Percentiles rank a stretch among this genome's conserved stretches.
Conservation (phyloP, 2,329 filamentous ascomycete genomes). For the Fusarium kyushuense region DNA sequence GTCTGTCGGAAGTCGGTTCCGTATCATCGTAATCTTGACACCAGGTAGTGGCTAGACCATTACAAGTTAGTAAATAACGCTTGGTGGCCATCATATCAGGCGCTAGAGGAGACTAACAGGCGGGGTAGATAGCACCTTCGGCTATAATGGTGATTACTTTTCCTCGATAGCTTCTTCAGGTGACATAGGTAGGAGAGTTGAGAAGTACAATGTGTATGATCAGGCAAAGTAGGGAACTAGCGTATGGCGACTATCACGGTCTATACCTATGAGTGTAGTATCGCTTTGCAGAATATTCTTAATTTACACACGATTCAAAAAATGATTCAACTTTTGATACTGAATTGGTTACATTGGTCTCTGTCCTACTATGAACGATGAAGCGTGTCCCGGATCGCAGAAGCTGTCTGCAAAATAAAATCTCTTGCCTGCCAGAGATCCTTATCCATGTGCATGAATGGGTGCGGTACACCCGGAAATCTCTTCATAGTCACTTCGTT, state of each 20-base stretch:
- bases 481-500: slow-evolving; percentile 60
- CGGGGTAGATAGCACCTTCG: slow-evolving; percentile 7
- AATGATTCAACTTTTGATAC: too few relatives aligned
- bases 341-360: background rate
- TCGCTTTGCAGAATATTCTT: too few relatives aligned
- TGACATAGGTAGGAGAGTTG: too few relatives aligned
- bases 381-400: slow-evolving; percentile 46
- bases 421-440: slow-evolving; percentile 53
- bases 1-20: slow-evolving; percentile 10
- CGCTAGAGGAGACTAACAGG: background rate
- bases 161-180: too few relatives aligned
- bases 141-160: too few relatives aligned
- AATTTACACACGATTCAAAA: too few relatives aligned
- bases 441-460: slow-evolving; percentile 63
- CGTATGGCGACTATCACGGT: too few relatives aligned
- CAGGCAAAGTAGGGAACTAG: too few relatives aligned
- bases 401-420: slow-evolving; percentile 52
- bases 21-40: slow-evolving; percentile 14
- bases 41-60: background rate
- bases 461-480: slow-evolving; percentile 62
- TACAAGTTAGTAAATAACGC: slow-evolving; percentile 4
- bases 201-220: too few relatives aligned
- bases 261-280: too few relatives aligned
- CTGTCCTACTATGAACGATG: background rate
- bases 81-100: background rate